Percentiles rank a stretch among this genome's conserved stretches.
These are phyloP conservation scores for Hapsidospora chrysogenum DNA, from an alignment of 495 filamentous ascomycete species.

Conservation along the genomic window DNA sequence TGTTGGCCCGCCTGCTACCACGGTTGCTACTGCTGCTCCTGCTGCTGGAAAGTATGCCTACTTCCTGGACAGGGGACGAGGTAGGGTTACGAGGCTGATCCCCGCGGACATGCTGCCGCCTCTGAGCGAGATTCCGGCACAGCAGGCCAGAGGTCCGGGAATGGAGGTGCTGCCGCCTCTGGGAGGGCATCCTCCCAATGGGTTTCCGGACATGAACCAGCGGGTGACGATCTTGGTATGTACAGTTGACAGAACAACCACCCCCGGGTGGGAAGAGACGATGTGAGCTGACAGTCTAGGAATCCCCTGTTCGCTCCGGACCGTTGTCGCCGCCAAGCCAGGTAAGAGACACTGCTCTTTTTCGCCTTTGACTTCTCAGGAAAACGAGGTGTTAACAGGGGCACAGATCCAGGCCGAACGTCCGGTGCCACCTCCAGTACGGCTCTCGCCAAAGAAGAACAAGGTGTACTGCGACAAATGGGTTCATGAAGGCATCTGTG, in stretches of 20 bases:
- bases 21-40: neutral
- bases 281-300: too few relatives aligned
- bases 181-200: constrained; percentile 13
- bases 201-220: constrained; percentile 16
- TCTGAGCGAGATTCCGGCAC: constrained; percentile 15
- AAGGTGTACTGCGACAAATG: constrained; percentile 81
- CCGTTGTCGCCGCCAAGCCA: too few relatives aligned
- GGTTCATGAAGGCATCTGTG: constrained; percentile 70
- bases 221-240: constrained; percentile 12
- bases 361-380: too few relatives aligned
- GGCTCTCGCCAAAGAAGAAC: constrained; percentile 16
- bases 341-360: too few relatives aligned
- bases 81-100: constrained; percentile 42
- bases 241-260: too few relatives aligned
- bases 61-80: constrained; percentile 40
- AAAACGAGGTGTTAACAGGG: too few relatives aligned
- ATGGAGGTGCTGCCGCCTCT: constrained; percentile 26
- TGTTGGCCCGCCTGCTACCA: too few relatives aligned
- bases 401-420: constrained; percentile 12
- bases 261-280: too few relatives aligned
- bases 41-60: constrained; percentile 18
- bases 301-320: too few relatives aligned
- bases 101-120: constrained; percentile 46
- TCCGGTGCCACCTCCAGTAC: constrained; percentile 11
- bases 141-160: constrained; percentile 12